Conservation (phyloP, 306 rosid species). For the Medicago ruthenica region DNA sequence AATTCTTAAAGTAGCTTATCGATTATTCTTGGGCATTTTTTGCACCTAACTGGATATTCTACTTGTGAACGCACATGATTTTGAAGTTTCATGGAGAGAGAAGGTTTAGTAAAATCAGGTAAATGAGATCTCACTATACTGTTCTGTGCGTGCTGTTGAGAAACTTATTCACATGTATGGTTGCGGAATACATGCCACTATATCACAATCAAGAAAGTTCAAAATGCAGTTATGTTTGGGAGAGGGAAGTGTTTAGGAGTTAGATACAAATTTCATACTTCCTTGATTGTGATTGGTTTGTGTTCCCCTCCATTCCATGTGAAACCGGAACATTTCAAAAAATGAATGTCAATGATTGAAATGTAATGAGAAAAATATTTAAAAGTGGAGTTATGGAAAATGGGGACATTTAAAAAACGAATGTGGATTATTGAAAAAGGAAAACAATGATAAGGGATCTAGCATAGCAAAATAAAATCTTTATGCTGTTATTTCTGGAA, state of each 20-base stretch:
- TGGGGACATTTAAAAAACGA: background rate
- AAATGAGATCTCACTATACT: constrained; percentile 71
- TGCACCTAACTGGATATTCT: constrained; percentile 25
- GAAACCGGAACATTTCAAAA: constrained; percentile 36
- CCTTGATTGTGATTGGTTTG: constrained; percentile 67
- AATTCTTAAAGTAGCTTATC: constrained; percentile 15
- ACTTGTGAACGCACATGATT: constrained; percentile 16
- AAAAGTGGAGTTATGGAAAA: background rate
- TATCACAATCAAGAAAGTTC: constrained; percentile 54
- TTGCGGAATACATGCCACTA: constrained; percentile 55
- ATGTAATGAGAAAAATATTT: background rate
- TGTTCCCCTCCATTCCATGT: constrained; percentile 66
- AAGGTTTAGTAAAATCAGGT: constrained; percentile 65
- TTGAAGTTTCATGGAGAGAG: constrained; percentile 6
- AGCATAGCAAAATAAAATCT: background rate
- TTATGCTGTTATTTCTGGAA: no score
- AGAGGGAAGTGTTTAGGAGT: constrained; percentile 57
- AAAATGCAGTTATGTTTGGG: constrained; percentile 58
- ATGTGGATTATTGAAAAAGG: background rate
- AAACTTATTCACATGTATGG: constrained; percentile 81
- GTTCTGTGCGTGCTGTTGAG: constrained; percentile 60
- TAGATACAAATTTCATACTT: constrained; percentile 59
- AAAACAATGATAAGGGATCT: background rate
- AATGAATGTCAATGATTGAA: background rate
- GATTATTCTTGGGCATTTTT: constrained; percentile 24